A percentile compares a stretch with the other conserved stretches of the same genome.
These are phyloP conservation scores for Calonectria leucothoes DNA, from an alignment of 2,329 filamentous ascomycete genomes.

Conservation along the genomic window DNA sequence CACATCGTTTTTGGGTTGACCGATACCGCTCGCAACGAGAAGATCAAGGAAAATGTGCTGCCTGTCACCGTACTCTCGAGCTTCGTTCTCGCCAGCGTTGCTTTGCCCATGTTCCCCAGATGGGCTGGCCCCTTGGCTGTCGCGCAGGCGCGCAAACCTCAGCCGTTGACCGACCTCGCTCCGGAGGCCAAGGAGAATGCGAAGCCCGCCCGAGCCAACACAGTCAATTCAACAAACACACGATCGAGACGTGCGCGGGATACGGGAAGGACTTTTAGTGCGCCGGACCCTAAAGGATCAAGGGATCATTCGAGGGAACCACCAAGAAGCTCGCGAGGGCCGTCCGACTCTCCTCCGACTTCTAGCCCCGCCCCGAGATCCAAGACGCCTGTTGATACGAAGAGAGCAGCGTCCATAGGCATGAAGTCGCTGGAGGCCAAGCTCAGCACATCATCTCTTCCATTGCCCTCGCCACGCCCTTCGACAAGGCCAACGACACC, in stretches of 20 bases:
- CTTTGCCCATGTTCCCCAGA: conserved; percentile 78
- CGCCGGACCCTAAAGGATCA: conserved; percentile 51
- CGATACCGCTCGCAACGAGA: conserved; percentile 75
- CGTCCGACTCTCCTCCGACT: conserved; percentile 32
- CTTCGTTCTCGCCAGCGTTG: conserved; percentile 82
- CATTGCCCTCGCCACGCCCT: conserved; percentile 68
- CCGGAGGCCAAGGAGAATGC: conserved; percentile 54
- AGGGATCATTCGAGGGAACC: conserved; percentile 42
- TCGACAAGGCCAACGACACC: conserved; percentile 68
- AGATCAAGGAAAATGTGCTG: conserved; percentile 84
- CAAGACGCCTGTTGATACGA: conserved; percentile 51
- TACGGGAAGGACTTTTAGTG: conserved; percentile 56
- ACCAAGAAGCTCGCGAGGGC: conserved; percentile 40
- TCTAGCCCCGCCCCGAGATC: conserved; percentile 38
- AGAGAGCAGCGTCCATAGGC: conserved; percentile 63
- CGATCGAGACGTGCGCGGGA: conserved; percentile 63
- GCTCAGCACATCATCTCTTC: conserved; percentile 75
- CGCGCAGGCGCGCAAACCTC: conserved; percentile 82
- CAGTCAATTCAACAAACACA: conserved; percentile 65
- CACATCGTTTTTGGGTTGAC: conserved; percentile 85
- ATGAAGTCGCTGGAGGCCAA: conserved; percentile 68
- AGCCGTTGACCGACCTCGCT: conserved; percentile 50
- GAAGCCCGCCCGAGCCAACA: conserved; percentile 73
- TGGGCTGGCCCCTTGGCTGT: conserved; percentile 85
- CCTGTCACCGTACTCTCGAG: conserved; percentile 85